phyloP scores from a whole-genome alignment of 495 filamentous ascomycete genomes.

The Tuber microsphaerosporum region DNA sequence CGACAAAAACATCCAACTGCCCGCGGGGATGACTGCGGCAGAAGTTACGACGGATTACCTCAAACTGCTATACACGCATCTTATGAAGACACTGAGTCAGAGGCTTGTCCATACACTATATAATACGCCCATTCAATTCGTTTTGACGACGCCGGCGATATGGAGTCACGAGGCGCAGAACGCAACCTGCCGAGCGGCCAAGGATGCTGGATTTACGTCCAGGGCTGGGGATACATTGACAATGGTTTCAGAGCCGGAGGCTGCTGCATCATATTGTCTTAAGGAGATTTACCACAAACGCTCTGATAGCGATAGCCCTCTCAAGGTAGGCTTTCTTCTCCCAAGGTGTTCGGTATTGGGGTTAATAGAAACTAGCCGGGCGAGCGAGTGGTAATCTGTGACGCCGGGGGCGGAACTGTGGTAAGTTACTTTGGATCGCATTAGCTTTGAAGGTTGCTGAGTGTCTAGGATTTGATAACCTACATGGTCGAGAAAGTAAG shows the following conservation, averaged over 20 bases:
- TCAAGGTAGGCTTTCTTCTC: not conserved
- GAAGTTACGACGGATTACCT: conserved; percentile 15
- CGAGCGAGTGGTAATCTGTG: conserved; percentile 37
- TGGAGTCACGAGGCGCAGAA: too few relatives aligned
- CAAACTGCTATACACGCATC: too few relatives aligned
- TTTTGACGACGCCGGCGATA: too few relatives aligned
- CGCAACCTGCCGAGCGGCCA: too few relatives aligned
- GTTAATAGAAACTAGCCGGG: conserved; percentile 15
- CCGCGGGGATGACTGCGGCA: conserved; percentile 6
- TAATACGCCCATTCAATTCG: too few relatives aligned
- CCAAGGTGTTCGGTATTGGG: not conserved
- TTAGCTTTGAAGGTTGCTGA: not conserved
- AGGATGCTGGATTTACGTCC: too few relatives aligned
- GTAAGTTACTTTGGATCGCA: conserved; percentile 20
- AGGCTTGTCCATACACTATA: too few relatives aligned
- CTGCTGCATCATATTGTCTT: conserved; percentile 33
- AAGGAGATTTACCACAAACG: conserved; percentile 14
- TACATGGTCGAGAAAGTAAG: conserved; percentile 36
- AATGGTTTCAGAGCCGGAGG: too few relatives aligned
- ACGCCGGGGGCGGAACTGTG: conserved; percentile 42
- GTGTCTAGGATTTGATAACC: conserved; percentile 34
- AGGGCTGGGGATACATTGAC: too few relatives aligned
- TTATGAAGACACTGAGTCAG: too few relatives aligned
- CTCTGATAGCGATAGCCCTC: not conserved
- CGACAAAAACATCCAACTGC: conserved; percentile 13